Evolutionary conservation across 345 rosid species (phyloP), one percentile per base, ranked within the genome.

Genomic region (Syzygium oleosum): DNA sequence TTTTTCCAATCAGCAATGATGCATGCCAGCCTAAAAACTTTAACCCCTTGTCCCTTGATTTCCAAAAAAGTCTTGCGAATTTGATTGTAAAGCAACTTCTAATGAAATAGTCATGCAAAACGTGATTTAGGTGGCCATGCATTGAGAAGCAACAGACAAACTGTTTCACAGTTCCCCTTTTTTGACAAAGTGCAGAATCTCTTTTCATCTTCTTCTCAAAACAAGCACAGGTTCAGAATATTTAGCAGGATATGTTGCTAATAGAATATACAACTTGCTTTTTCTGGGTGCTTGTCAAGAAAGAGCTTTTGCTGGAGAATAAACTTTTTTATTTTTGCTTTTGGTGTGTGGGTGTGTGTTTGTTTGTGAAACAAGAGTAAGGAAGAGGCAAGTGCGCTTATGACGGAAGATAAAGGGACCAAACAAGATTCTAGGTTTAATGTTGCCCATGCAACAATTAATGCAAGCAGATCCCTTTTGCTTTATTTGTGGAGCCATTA

Each of bases 401-500:
- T 79, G 89, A 91, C 90, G 27, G 83, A 51, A 73, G 83, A 21
- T 21, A 73, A 38, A 73, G 83, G 83, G 49, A 38, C 83, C 83
- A 19, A 73, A 38, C 80, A 34, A 73, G 83, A 73, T 73, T 73
- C 83, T 65, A 49, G 41, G 88, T 87, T 91, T 88, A 91, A 90
- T 84, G 91, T 65, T 84, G 95, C 94, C 93, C 91, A 88, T 94
- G 95, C 89, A 89, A 86, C 94, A 92, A 88, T 94, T 88, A 92
- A 93, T 93, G 85, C 78, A 89, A 88, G 85, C 89, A 86, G 85
- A 85, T 89, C 85, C 59, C 53, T n/a, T 89, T 92, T 91, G 90
- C 94, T 90, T 93, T 89, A 90, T 92, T 90, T 92, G 96, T 92
- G 90, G 93, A 89, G 94, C 94, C 90, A 94, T 90, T 85, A 87